Evolutionary conservation across 768 basidiomycete species (phyloP), one percentile per base, ranked within the genome.

Genomic region (Russula brevipes): DNA sequence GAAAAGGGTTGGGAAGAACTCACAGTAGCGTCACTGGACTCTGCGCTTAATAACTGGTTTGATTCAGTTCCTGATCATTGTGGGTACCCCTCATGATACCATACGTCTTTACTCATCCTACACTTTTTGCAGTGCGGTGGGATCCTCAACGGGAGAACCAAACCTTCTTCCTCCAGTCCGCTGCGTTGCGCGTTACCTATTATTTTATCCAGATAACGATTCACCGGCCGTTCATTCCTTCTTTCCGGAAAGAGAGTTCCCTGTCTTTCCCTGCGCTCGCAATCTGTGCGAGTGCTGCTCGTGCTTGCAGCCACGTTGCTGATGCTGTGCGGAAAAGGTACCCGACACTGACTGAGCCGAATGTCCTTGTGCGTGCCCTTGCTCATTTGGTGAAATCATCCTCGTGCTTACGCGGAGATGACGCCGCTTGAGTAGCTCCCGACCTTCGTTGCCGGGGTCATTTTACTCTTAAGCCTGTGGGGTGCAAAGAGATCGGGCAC

Each of bases 391-490:
- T 10, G n/a, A 19, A 9, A 31, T 33, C 16, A 30, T 54, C 3
- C 16, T 24, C 17, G 11, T 70, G 16, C 51, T 19, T 67, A 50
- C 59, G 33, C 61, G 36, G 50, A 46, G 42, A 63, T 30, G 63
- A 44, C n/a, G 30, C 63, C 64, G 58, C 63, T 62, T 46, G 47
- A 52, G 63, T 58, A 71, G 72, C 47, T 70, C 47, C 63, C 74
- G 19, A 73, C 79, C 0, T 82, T 83, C 69, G 78, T 78, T 6
- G 75, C 82, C 2, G 80, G 78, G 5, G 77, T 85, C 44, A 77
- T 85, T 30, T 73, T 85, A 5, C 72, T 87, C 45, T 72, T 86
- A 41, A 81, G 82, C 44, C 76, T 86, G 14, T 85, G 79, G 85
- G 81, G 76, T 53, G 80, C 76, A 54, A 80, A 77, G 66, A 76